phyloP scores from a whole-genome alignment of 2,329 filamentous ascomycete species.

The Orbilia blumenaviensis region DNA sequence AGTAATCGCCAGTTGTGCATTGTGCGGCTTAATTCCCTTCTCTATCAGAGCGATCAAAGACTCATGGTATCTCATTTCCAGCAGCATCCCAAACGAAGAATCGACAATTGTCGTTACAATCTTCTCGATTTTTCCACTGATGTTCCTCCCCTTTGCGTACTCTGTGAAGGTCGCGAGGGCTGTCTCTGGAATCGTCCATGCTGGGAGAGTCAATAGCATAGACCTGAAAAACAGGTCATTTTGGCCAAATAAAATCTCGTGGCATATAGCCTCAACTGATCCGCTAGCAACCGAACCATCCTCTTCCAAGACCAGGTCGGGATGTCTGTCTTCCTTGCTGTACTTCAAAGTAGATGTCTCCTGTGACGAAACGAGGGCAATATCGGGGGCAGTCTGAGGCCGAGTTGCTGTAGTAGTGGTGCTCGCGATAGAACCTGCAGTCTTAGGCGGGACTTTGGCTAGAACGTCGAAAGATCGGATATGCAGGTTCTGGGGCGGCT shows the following conservation, averaged over 20 bases:
- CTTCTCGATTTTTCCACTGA: slow-evolving; percentile 45
- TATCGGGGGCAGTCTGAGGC: slow-evolving; percentile 58
- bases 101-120: slow-evolving; percentile 56
- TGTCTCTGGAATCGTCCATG: slow-evolving; percentile 58
- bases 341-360: slow-evolving; percentile 56
- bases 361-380: slow-evolving; percentile 17
- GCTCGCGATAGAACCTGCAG: background rate
- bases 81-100: slow-evolving; percentile 56
- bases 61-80: slow-evolving; percentile 58
- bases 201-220: slow-evolving; percentile 56
- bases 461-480: slow-evolving; percentile 57
- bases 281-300: slow-evolving; percentile 56
- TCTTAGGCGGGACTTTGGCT: slow-evolving; percentile 53
- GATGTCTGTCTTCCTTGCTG: slow-evolving; percentile 57
- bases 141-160: slow-evolving; percentile 54
- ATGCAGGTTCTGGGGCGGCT: slow-evolving; percentile 57
- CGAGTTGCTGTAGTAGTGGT: slow-evolving; percentile 24
- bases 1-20: slow-evolving; percentile 56
- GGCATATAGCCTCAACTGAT: slow-evolving; percentile 58
- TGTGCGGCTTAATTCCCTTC: slow-evolving; percentile 58
- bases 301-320: slow-evolving; percentile 56
- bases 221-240: slow-evolving; percentile 55
- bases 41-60: slow-evolving; percentile 56
- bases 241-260: slow-evolving; percentile 58
- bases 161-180: slow-evolving; percentile 57